Evolutionary conservation across 163 green algal genomes (phyloP).

Genomic region (Chlamydomonas reinhardtii): DNA sequence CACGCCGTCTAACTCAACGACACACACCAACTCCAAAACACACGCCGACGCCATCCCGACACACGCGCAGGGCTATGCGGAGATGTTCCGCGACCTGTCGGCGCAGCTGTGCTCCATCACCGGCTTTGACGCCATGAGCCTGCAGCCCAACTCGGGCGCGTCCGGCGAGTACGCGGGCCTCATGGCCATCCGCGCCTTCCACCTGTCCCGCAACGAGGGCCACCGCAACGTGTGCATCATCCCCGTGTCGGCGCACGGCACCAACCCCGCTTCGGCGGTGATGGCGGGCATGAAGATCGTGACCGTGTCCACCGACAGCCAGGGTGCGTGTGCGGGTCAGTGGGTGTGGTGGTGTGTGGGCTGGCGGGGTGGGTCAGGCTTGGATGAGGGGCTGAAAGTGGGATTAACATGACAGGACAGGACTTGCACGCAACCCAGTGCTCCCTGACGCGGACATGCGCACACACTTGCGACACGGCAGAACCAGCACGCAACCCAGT

Average conservation of each 20-base stretch:
- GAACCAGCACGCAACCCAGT: too few relatives aligned
- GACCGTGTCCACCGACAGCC: constrained; percentile 71
- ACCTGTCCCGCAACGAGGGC: constrained; percentile 87
- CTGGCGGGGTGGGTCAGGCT: too few relatives aligned
- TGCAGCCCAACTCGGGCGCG: constrained; percentile 97
- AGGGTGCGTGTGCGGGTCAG: constrained; percentile 53
- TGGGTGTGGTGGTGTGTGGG: too few relatives aligned
- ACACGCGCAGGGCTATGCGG: constrained; percentile 92
- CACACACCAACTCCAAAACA: too few relatives aligned
- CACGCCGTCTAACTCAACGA: too few relatives aligned
- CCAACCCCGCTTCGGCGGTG: constrained; percentile 96
- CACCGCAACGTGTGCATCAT: constrained; percentile 99
- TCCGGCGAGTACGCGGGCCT: constrained; percentile 97
- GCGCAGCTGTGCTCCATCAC: constrained; percentile 91
- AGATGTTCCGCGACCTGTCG: constrained; percentile 95
- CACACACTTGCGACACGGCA: too few relatives aligned
- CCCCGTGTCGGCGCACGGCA: constrained; percentile 97
- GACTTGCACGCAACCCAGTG: too few relatives aligned
- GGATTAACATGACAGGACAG: too few relatives aligned
- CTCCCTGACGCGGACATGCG: too few relatives aligned
- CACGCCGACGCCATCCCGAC: too few relatives aligned
- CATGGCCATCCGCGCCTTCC: constrained; percentile 97
- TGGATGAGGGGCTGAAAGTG: too few relatives aligned
- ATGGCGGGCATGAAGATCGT: constrained; percentile 98
- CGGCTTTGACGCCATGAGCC: constrained; percentile 96